These are phyloP conservation scores for Begonia loranthoides DNA, from an alignment of 306 rosid genomes.

Conservation along the genomic window DNA sequence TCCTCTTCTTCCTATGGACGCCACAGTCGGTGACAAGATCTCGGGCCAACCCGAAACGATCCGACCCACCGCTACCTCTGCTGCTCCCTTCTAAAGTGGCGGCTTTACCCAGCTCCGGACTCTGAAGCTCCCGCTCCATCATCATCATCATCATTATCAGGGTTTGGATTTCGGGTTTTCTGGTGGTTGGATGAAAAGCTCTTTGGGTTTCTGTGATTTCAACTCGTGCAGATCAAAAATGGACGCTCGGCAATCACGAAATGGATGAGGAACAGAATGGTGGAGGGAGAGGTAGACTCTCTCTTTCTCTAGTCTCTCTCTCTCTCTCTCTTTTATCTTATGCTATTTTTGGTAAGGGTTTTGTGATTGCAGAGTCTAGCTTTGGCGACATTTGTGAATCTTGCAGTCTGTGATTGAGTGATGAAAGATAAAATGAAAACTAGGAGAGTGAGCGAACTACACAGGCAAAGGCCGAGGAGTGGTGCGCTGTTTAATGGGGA, in stretches of 20 bases:
- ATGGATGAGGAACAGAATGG: conserved; percentile 19
- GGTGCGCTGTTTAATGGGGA: background rate
- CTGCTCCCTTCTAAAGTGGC: conserved; percentile 17
- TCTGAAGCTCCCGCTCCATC: background rate
- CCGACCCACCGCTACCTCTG: conserved; percentile 21
- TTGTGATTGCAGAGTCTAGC: conserved; percentile 3
- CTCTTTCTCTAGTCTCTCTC: background rate
- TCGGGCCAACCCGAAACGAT: conserved; percentile 22
- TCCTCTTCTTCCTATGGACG: conserved; percentile 55
- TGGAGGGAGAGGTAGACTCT: conserved; percentile 7
- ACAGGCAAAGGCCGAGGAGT: no score
- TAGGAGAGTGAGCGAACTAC: no score
- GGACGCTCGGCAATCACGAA: conserved; percentile 18
- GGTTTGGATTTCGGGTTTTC: no score
- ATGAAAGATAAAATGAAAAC: background rate
- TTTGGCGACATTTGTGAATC: conserved; percentile 70
- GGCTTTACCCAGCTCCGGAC: background rate
- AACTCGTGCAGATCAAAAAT: conserved; percentile 37
- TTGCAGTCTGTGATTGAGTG: background rate
- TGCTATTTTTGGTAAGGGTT: conserved; percentile 22
- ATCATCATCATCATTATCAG: conserved; percentile 35
- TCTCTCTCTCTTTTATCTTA: background rate
- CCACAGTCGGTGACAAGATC: conserved; percentile 25
- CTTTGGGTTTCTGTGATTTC: conserved; percentile 33
- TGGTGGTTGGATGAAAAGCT: background rate